Base-by-base conservation (phyloP, 345 rosid species). In the Laguncularia racemosa region DNA sequence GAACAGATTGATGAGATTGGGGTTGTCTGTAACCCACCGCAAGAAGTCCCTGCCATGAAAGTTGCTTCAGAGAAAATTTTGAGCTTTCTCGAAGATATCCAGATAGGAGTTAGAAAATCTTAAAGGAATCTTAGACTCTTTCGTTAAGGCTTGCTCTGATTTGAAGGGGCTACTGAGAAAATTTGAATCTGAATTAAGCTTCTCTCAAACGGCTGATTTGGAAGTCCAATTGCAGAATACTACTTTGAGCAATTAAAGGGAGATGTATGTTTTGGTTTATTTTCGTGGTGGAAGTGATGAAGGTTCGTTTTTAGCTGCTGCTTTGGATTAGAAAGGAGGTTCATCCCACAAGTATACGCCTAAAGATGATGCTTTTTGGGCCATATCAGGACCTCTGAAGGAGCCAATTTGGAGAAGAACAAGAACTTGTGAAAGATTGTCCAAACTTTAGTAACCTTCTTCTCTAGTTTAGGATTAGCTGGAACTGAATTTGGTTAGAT, bases 1-100 rank as follows among this genome's bases (percentile, higher is more conserved):
- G 67, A 58, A 55, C 85, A 84, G 64, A 80, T 89, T 1, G 91
- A 89, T 14, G 99, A 92, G 65, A 74, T 89, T 6, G 95, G 95
- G 51, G 93, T 53, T 86, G 81, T 49, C 84, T 92, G 55, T 89
- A n/a, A 92, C 63, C 97, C 99, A 0, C 96, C 97, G 0, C 96
- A 89, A 60, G 99, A 92, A 73, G 6, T 76, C 19, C 50, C 64
- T 13, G 77, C 73, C 14, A 84, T 86, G 72, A 71, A 45, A 55
- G 71, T 57, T 10, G 72, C 81, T 14, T 65, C 67, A 51, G 76
- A 63, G 66, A 72, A 76, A 54, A 67, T 92, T 43, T 65, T 70
- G 0, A 67, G 62, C 16, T 56, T 60, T 13, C 60, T 69, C 5
- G 53, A 50, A 44, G 78, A 70, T 65, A 20, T 81, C 11, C 76